A percentile compares a stretch with the other conserved stretches of the same genome.
Evolutionary conservation across 2,329 filamentous ascomycete species (phyloP).

Genomic region (Trichoderma atrobrunneum): DNA sequence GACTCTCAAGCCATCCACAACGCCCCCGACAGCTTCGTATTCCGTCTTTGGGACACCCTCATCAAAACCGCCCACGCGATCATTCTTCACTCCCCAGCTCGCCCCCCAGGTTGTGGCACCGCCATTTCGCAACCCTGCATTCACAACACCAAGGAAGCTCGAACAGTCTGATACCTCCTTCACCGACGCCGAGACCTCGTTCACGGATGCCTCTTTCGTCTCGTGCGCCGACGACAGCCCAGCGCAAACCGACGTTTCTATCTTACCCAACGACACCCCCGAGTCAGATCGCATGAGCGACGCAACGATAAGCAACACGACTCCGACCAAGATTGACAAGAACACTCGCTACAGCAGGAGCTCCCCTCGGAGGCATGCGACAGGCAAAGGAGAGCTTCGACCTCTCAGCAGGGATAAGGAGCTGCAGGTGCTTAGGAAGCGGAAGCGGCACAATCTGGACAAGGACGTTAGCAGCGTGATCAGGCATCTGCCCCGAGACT

Average conservation of each 20-base stretch:
- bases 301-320: slow-evolving; percentile 42
- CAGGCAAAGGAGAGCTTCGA: slow-evolving; percentile 66
- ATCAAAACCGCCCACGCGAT: slow-evolving; percentile 44
- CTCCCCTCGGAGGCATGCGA: slow-evolving; percentile 39
- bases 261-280: slow-evolving; percentile 50
- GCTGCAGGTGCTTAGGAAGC: slow-evolving; percentile 45
- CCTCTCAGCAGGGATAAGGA: slow-evolving; percentile 37
- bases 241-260: slow-evolving; percentile 55
- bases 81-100: slow-evolving; percentile 46
- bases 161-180: slow-evolving; percentile 58
- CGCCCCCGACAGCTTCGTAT: slow-evolving; percentile 37
- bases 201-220: slow-evolving; percentile 23
- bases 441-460: slow-evolving; percentile 51
- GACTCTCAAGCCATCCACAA: slow-evolving; percentile 35
- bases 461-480: slow-evolving; percentile 51
- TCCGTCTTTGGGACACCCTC: slow-evolving; percentile 36
- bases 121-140: slow-evolving; percentile 61
- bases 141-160: slow-evolving; percentile 60
- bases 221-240: slow-evolving; percentile 61
- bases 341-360: slow-evolving; percentile 43
- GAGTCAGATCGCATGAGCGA: slow-evolving; percentile 48
- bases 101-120: slow-evolving; percentile 44
- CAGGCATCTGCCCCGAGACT: slow-evolving; percentile 41
- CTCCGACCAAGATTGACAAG: slow-evolving; percentile 47
- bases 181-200: slow-evolving; percentile 39